Conservation (phyloP, 495 filamentous ascomycete species). For the Penicillium desertorum region DNA sequence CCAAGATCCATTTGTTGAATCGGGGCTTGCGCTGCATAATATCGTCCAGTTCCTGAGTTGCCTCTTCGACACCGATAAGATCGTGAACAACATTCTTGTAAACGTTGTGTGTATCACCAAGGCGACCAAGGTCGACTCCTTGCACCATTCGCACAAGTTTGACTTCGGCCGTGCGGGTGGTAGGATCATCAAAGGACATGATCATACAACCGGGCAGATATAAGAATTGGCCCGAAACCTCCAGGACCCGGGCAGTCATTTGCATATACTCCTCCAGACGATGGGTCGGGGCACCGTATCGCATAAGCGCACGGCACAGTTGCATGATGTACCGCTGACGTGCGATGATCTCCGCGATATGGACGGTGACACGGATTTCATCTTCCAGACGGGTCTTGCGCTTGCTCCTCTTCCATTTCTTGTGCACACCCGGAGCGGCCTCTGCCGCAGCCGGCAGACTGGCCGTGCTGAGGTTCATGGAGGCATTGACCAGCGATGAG, state of each 20-base stretch:
- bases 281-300: conserved; percentile 75
- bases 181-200: conserved; percentile 87
- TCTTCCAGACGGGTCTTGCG: conserved; percentile 60
- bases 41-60: conserved; percentile 65
- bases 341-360: conserved; percentile 82
- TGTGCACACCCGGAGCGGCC: conserved; percentile 26
- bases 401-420: conserved; percentile 32
- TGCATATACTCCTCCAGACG: conserved; percentile 85
- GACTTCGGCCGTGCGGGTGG: conserved; percentile 88
- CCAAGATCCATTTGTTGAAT: conserved; percentile 68
- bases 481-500: conserved; percentile 44
- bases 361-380: conserved; percentile 71
- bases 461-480: conserved; percentile 48
- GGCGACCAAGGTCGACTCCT: conserved; percentile 80
- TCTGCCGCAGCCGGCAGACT: conserved; percentile 36
- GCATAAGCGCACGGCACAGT: conserved; percentile 85
- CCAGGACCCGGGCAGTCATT: conserved; percentile 84
- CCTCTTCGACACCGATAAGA: conserved; percentile 80
- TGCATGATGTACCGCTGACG: conserved; percentile 86
- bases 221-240: conserved; percentile 86
- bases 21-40: conserved; percentile 66
- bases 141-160: conserved; percentile 78
- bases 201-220: conserved; percentile 96
- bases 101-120: conserved; percentile 82
- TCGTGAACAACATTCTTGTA: conserved; percentile 95